Base-by-base conservation (phyloP, 768 basidiomycete genomes). In the Suillus placidus region DNA sequence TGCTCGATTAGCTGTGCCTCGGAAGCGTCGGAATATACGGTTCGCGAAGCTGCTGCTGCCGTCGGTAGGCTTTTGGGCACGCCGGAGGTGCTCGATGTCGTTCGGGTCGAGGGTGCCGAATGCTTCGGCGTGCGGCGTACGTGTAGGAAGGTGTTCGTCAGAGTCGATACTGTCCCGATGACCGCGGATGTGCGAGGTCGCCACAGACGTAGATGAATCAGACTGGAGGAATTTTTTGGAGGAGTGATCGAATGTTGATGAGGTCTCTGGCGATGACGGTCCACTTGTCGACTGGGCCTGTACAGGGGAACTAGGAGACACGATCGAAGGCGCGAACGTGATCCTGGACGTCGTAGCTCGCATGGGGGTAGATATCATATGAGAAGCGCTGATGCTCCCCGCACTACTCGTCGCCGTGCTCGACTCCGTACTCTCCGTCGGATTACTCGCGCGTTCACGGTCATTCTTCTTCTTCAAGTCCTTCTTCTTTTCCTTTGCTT, bases 81-180 rank as follows among this genome's bases (percentile, higher is more conserved):
- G 67, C 14, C 80, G 78, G 58, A 81, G 72, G 64, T 79, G 78
- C 69, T 87, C 85, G 66, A 88, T 82, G 32, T 78, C 79, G 57
- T 80, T 83, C 0, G 86, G 81, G 67, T 88, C 85, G 55, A 89
- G 78, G 7, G 87, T 81, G 5, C 84, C 83, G 67, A 87, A 90
- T 3, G 86, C 83, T 74, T 90, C 88, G 34, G 83, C 82, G 70
- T 90, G 87, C 23, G 88, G 85, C 9, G 88, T 88, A 34, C 86
- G 84, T 23, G 79, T 69, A 16, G 82, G 82, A 0, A 70, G 37
- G 7, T 75, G 60, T 51, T 69, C 70, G 5, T 69, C 77, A 7
- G 69, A 71, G 61, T 77, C 76, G 6, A 72, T 32, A 0, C 73
- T 74, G 23, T 70, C 71, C 8, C 76, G 77, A 42, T 77, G 71